phyloP scores from a whole-genome alignment of 371 early-diverging fungal species.

The Circinella umbellata region DNA sequence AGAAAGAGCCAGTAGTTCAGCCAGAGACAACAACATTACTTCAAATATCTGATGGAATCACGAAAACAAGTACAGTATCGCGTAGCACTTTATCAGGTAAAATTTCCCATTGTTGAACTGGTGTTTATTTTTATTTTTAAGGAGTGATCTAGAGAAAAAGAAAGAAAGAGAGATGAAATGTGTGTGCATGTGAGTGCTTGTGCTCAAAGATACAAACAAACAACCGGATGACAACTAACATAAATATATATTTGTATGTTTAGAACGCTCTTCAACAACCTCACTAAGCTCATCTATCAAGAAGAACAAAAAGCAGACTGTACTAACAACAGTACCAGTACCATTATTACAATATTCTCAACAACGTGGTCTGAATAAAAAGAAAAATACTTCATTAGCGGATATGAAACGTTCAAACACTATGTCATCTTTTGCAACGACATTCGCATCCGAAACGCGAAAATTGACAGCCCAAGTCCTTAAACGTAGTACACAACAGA shows the following conservation, averaged over 20 bases:
- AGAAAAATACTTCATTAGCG: neutral
- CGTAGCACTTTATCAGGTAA: too few relatives aligned
- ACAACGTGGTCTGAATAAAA: neutral
- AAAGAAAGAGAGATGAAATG: too few relatives aligned
- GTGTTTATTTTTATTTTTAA: too few relatives aligned
- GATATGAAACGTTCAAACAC: constrained; percentile 10
- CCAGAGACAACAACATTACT: too few relatives aligned
- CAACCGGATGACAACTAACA: neutral
- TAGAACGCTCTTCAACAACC: neutral
- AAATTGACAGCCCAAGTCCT: constrained; percentile 13
- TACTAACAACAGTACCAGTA: neutral
- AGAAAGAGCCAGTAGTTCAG: too few relatives aligned
- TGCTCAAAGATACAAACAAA: too few relatives aligned
- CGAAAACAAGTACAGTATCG: too few relatives aligned
- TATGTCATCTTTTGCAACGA: constrained; percentile 6
- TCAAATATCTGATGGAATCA: too few relatives aligned
- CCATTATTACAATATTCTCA: neutral
- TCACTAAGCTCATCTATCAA: neutral
- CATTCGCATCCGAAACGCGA: constrained; percentile 10
- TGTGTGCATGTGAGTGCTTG: too few relatives aligned
- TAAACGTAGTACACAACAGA: neutral
- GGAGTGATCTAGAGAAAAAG: too few relatives aligned
- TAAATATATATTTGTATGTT: neutral
- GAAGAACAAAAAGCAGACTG: neutral
- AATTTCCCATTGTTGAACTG: too few relatives aligned